phyloP scores from a whole-genome alignment of 768 basidiomycete species.

The Hygrocybe coccinea region DNA sequence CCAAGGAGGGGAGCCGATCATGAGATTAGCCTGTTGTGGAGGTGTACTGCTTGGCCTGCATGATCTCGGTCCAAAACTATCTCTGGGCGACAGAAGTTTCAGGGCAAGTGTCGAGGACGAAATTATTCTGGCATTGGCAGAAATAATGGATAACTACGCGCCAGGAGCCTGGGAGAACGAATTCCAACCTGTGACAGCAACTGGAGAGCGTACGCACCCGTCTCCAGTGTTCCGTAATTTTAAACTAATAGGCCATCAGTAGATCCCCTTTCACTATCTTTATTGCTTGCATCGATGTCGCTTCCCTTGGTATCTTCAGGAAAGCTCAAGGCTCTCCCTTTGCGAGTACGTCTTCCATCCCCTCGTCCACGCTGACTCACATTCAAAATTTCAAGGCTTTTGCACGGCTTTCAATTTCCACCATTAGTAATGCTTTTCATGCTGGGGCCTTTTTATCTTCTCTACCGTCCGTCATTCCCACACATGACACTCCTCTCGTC shows the following conservation, averaged over 20 bases:
- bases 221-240: background rate
- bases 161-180: slow-evolving; percentile 58
- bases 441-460: slow-evolving; percentile 51
- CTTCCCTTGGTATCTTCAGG: slow-evolving; percentile 49
- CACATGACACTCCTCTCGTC: slow-evolving; percentile 24
- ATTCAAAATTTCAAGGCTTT: slow-evolving; percentile 14
- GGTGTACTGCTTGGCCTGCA: slow-evolving; percentile 63
- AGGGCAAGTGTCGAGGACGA: slow-evolving; percentile 56
- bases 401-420: slow-evolving; percentile 34
- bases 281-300: slow-evolving; percentile 58
- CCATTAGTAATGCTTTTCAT: slow-evolving; percentile 52
- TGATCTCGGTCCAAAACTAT: slow-evolving; percentile 39
- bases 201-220: slow-evolving; percentile 37
- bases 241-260: slow-evolving; percentile 19
- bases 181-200: slow-evolving; percentile 43
- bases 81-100: slow-evolving; percentile 15
- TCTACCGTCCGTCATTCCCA: slow-evolving; percentile 30
- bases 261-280: slow-evolving; percentile 45
- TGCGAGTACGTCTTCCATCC: slow-evolving; percentile 32
- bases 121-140: slow-evolving; percentile 63
- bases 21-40: slow-evolving; percentile 56
- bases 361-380: background rate
- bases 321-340: slow-evolving; percentile 58
- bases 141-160: slow-evolving; percentile 61
- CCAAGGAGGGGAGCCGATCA: slow-evolving; percentile 60